phyloP scores from a whole-genome alignment of 2,329 filamentous ascomycete species.

The Fusarium incarnatum region DNA sequence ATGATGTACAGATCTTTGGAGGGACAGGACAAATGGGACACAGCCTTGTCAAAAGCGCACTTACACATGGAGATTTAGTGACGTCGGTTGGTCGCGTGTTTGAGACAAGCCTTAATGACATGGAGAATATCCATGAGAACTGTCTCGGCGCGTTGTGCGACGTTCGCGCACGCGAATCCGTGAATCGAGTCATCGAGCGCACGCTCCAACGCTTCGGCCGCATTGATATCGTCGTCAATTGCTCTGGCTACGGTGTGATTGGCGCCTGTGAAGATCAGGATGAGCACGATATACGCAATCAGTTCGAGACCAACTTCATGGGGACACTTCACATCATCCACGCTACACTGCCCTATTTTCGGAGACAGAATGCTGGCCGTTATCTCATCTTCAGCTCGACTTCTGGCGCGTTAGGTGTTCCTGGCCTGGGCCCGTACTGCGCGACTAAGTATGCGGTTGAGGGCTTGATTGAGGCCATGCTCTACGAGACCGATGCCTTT shows the following conservation, averaged over 20 bases:
- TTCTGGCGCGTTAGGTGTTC: slow-evolving; percentile 90
- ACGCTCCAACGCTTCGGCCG: slow-evolving; percentile 81
- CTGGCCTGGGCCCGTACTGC: slow-evolving; percentile 92
- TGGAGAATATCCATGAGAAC: slow-evolving; percentile 77
- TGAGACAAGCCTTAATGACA: slow-evolving; percentile 78
- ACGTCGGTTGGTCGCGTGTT: slow-evolving; percentile 86
- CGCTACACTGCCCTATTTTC: slow-evolving; percentile 86
- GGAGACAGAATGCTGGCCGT: slow-evolving; percentile 77
- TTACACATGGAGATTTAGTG: slow-evolving; percentile 85
- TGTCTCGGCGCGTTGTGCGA: slow-evolving; percentile 90
- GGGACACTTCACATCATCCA: slow-evolving; percentile 95
- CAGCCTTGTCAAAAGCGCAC: slow-evolving; percentile 84
- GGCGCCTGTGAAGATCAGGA: slow-evolving; percentile 97
- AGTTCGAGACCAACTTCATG: slow-evolving; percentile 98
- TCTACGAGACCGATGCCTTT: slow-evolving; percentile 92
- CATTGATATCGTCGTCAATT: slow-evolving; percentile 92
- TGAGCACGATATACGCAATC: slow-evolving; percentile 91
- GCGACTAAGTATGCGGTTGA: slow-evolving; percentile 98
- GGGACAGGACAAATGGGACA: slow-evolving; percentile 97
- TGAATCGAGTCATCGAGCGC: slow-evolving; percentile 75
- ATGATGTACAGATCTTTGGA: slow-evolving; percentile 78
- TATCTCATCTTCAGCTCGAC: slow-evolving; percentile 97
- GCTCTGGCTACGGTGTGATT: slow-evolving; percentile 94
- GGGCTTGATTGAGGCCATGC: slow-evolving; percentile 93
- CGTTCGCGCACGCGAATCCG: slow-evolving; percentile 83